Base-by-base conservation (phyloP, 2,329 filamentous ascomycete genomes). In the Fusarium coffeatum region DNA sequence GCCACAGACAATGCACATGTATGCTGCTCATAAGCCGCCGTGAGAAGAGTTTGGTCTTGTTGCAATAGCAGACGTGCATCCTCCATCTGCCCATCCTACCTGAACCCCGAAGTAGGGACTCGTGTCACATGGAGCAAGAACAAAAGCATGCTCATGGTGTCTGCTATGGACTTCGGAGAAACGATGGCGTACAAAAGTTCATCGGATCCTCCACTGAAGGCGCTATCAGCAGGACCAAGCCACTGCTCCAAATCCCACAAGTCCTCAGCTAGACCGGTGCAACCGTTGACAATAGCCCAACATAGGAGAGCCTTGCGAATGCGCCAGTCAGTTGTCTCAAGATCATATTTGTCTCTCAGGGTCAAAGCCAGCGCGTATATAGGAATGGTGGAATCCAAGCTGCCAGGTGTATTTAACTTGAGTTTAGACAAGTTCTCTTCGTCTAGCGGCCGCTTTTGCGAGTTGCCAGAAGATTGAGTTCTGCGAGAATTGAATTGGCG, bases 381-480 rank as follows among this genome's bases (percentile, higher is more conserved):
- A 3, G 25, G 25, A 27, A 27, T 27, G 25, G 25, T 27, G 3
- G 25, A 27, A 28, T 28, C 5, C 11, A 28, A 6, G 34, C 18
- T 37, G 34, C 2, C 1, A 37, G 3, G 34, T n/a, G 10, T 34
- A 5, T 27, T 4, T 1, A 27, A 8, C 23, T 51, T 12, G 22
- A 51, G 11, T 9, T 15, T 23, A n/a, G 48, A 5, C 13, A 51
- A n/a, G 11, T 2, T 41, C 27, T 34, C 18, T 6, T 25, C 20
- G 16, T 16, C 23, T 16, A 22, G 48, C 10, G 34, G 2, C 3
- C 34, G 0, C 4, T 37, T n/a, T n/a, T 37, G 34, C 34, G 2
- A n/a, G 18, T 37, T 1, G 34, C 1, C 0, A n/a, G 10, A 0
- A n/a, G 34, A 37, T 7, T 10, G 34, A 2, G 4, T 12, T 37